Conservation (phyloP, 306 rosid species). For the Quercus parvula region DNA sequence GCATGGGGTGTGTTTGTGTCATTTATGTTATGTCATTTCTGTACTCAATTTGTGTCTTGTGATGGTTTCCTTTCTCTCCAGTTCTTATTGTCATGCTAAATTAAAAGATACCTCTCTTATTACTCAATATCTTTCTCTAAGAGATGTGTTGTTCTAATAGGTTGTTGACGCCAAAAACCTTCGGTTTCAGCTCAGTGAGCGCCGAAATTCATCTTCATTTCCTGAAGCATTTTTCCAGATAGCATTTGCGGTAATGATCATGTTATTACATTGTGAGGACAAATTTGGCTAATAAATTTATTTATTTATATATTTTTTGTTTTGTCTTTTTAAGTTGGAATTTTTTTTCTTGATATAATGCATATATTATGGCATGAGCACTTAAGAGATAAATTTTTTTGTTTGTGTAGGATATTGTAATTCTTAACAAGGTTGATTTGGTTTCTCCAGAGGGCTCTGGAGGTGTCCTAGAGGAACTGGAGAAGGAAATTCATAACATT, state of each 20-base stretch:
- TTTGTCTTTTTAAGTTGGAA: constrained; percentile 1
- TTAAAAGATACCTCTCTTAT: not conserved
- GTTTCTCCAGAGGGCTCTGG: constrained; percentile 68
- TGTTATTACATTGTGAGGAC: not conserved
- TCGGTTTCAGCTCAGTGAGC: constrained; percentile 68
- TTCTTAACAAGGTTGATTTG: constrained; percentile 98
- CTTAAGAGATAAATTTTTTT: constrained; percentile 24
- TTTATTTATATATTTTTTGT: not conserved
- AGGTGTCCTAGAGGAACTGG: constrained; percentile 62
- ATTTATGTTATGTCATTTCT: not conserved
- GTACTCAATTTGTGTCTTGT: not conserved
- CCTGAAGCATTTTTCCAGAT: constrained; percentile 87
- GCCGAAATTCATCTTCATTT: constrained; percentile 61
- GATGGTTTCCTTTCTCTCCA: not conserved
- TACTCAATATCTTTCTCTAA: not conserved
- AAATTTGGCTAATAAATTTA: not conserved
- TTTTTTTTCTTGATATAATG: constrained; percentile 9
- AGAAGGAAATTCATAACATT: constrained; percentile 73
- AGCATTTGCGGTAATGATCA: constrained; percentile 79
- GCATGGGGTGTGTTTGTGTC: not conserved
- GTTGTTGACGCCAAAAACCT: constrained; percentile 93
- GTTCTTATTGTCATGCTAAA: not conserved
- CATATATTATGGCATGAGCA: not conserved
- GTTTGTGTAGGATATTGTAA: constrained; percentile 71
- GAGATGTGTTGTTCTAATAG: constrained; percentile 34